Percentiles rank a stretch among this genome's conserved stretches.
Evolutionary conservation across 805 yeast species (phyloP).

Genomic region (Lachancea sp.): DNA sequence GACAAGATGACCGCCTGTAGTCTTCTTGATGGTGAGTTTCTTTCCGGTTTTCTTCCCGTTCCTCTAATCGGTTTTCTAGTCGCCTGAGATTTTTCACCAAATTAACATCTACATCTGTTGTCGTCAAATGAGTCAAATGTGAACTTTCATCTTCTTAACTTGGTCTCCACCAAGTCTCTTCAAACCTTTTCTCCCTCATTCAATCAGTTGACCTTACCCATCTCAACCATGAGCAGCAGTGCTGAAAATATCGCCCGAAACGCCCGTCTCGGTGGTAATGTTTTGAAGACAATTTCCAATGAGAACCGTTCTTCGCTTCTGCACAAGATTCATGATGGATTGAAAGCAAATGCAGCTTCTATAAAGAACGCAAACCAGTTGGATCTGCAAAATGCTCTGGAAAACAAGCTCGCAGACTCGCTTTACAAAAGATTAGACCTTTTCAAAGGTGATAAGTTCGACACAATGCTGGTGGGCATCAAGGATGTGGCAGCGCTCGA

Average conservation of each 20-base stretch:
- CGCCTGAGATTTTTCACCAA: background rate
- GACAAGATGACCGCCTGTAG: background rate
- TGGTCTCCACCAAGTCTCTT: too few relatives aligned
- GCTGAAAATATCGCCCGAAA: slow-evolving; percentile 73
- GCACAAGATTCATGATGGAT: slow-evolving; percentile 61
- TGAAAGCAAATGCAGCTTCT: slow-evolving; percentile 49
- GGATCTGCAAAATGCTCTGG: slow-evolving; percentile 67
- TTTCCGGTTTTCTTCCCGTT: background rate
- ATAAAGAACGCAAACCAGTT: slow-evolving; percentile 66
- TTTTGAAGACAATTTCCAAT: slow-evolving; percentile 69
- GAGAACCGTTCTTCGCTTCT: slow-evolving; percentile 70
- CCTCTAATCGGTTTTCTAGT: background rate
- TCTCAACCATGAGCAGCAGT: slow-evolving; percentile 7
- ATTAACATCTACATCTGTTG: background rate
- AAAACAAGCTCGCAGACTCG: slow-evolving; percentile 58
- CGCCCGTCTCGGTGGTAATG: slow-evolving; percentile 79
- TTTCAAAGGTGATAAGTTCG: slow-evolving; percentile 76
- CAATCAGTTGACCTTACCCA: background rate
- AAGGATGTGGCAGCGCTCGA: slow-evolving; percentile 81
- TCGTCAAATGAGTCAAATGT: background rate
- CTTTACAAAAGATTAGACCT: slow-evolving; percentile 81
- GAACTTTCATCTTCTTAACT: background rate
- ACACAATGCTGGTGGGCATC: slow-evolving; percentile 90
- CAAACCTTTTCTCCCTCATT: background rate
- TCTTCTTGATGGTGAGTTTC: too few relatives aligned